These are phyloP conservation scores for Tylopilus sp. DNA, from an alignment of 1,284 basidiomycete genomes.

Conservation along the genomic window DNA sequence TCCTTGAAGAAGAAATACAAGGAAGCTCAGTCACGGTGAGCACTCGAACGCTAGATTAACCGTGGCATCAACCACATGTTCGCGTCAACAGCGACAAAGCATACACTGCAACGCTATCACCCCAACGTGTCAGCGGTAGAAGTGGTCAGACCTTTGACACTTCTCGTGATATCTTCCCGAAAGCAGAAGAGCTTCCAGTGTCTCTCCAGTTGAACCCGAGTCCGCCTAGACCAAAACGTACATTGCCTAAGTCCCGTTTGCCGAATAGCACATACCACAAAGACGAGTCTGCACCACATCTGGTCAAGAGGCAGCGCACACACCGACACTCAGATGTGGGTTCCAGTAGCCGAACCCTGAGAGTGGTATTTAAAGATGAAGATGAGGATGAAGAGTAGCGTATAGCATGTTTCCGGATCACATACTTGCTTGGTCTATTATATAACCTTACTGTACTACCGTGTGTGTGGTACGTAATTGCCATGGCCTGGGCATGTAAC, in stretches of 20 bases:
- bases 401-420: neutral
- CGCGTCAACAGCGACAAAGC: conserved; percentile 10
- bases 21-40: conserved; percentile 21
- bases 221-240: conserved; percentile 25
- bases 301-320: conserved; percentile 25
- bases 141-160: conserved; percentile 12
- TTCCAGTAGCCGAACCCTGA: neutral
- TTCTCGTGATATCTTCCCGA: conserved; percentile 14
- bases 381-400: conserved; percentile 18
- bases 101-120: neutral
- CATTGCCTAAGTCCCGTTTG: conserved; percentile 25
- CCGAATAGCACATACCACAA: neutral
- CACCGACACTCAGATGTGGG: conserved; percentile 19
- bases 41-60: neutral
- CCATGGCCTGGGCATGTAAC: too few species aligned
- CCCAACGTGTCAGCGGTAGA: conserved; percentile 3
- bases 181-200: conserved; percentile 23
- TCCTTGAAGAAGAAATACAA: conserved; percentile 18
- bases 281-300: conserved; percentile 5
- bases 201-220: conserved; percentile 10
- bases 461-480: too few species aligned
- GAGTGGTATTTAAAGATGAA: conserved; percentile 6
- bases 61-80: neutral
- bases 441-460: neutral
- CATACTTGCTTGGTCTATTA: neutral